Evolutionary conservation across 208 protist species (phyloP).

Genomic region (Novymonas esmeraldas): DNA sequence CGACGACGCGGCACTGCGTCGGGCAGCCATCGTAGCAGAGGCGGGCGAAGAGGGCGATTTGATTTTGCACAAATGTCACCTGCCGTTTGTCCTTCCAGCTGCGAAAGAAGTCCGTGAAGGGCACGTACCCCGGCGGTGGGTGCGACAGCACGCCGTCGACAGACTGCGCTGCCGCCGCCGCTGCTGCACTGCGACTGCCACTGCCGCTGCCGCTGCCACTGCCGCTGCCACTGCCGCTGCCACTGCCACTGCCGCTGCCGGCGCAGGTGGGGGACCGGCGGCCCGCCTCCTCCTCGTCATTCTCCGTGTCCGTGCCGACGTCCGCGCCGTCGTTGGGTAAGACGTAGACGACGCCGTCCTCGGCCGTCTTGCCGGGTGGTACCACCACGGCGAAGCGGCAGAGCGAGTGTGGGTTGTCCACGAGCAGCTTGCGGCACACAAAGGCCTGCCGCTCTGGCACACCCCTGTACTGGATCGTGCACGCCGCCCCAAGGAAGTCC

Average conservation of each 20-base stretch:
- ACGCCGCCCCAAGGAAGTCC: conserved; percentile 55
- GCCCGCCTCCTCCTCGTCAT: too few species aligned
- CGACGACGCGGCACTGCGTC: conserved; percentile 43
- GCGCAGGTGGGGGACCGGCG: too few species aligned
- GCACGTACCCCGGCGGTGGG: conserved; percentile 3
- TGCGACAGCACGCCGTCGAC: not conserved
- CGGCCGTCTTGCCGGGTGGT: conserved; percentile 9
- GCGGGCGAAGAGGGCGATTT: conserved; percentile 57
- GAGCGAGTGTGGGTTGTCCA: conserved; percentile 54
- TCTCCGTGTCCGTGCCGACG: conserved; percentile 6
- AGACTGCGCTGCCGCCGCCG: not conserved
- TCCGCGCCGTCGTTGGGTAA: conserved; percentile 9
- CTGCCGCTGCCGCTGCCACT: too few species aligned
- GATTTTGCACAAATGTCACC: conserved; percentile 43
- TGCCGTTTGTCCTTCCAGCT: conserved; percentile 23
- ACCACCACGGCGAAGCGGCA: conserved; percentile 38
- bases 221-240: too few species aligned
- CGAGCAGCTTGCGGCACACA: conserved; percentile 62
- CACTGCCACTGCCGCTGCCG: too few species aligned
- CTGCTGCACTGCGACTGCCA: not conserved
- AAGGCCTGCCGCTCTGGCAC: conserved; percentile 55
- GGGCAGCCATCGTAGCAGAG: conserved; percentile 75
- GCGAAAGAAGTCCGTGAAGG: conserved; percentile 46
- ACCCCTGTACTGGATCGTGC: conserved; percentile 54
- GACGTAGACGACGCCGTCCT: conserved; percentile 35